Evolutionary conservation across 768 basidiomycete species (phyloP).

Genomic region (Termitomyces eurrhizus): DNA sequence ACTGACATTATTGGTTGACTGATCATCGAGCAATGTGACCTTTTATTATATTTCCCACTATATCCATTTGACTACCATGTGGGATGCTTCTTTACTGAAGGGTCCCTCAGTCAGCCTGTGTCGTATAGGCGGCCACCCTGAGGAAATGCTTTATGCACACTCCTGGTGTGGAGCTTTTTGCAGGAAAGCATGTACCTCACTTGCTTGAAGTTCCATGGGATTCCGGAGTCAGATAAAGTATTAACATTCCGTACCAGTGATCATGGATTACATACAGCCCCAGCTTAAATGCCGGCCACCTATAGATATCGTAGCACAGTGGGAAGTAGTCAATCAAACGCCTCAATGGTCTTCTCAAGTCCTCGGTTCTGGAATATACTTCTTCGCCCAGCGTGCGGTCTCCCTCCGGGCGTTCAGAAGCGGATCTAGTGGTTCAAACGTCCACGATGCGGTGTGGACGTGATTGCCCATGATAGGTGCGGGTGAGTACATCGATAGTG

Average conservation of each 20-base stretch:
- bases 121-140: no score
- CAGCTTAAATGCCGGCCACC: background rate
- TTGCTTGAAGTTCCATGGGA: no score
- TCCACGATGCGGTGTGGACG: conserved; percentile 41
- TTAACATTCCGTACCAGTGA: background rate
- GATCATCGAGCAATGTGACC: no score
- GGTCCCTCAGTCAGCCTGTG: no score
- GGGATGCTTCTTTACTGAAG: no score
- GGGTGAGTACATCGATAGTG: conserved; percentile 66
- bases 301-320: background rate
- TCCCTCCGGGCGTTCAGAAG: conserved; percentile 65
- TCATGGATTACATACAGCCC: background rate
- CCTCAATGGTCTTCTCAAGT: background rate
- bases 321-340: background rate
- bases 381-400: conserved; percentile 65
- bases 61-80: no score
- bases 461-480: conserved; percentile 32
- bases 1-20: no score
- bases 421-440: conserved; percentile 58
- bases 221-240: background rate
- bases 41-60: no score
- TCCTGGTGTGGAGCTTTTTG: no score
- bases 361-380: conserved; percentile 41
- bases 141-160: no score
- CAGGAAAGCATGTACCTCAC: no score